These are phyloP conservation scores for Phoenix roebelenii DNA, from an alignment of 176 grass and related monocot species.

Conservation along the genomic window DNA sequence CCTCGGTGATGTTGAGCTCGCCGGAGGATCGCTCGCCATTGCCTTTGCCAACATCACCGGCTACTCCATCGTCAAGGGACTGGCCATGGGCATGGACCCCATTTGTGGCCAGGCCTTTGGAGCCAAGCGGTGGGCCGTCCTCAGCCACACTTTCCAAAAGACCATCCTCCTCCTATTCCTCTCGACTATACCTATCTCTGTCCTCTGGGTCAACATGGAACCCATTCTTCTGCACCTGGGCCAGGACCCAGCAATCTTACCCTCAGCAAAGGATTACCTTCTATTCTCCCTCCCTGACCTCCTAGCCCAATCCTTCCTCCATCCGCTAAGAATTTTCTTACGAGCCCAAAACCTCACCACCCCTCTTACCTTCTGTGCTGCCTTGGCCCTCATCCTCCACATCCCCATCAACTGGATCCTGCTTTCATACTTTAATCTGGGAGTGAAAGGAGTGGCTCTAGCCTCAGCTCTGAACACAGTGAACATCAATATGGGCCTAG, in stretches of 20 bases:
- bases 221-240: background rate
- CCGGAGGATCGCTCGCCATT: conserved; percentile 74
- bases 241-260: background rate
- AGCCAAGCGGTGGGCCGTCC: conserved; percentile 9
- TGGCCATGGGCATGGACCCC: conserved; percentile 88
- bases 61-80: conserved; percentile 81
- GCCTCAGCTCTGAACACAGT: conserved; percentile 8
- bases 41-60: conserved; percentile 92
- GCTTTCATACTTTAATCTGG: background rate
- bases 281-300: conserved; percentile 19
- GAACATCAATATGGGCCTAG: conserved; percentile 3
- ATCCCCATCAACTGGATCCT: conserved; percentile 2
- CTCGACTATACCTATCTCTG: conserved; percentile 1
- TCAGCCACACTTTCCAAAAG: conserved; percentile 15
- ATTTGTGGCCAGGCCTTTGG: conserved; percentile 77
- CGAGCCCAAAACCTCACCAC: conserved; percentile 2
- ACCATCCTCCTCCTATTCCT: conserved; percentile 9
- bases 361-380: conserved; percentile 10
- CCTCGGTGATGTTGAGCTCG: conserved; percentile 19
- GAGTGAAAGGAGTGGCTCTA: conserved; percentile 9
- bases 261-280: background rate
- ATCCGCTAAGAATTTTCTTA: conserved; percentile 12
- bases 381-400: conserved; percentile 3
- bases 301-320: conserved; percentile 5
- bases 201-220: conserved; percentile 12